Conservation (phyloP, 345 rosid genomes). For the Theobroma cacao region DNA sequence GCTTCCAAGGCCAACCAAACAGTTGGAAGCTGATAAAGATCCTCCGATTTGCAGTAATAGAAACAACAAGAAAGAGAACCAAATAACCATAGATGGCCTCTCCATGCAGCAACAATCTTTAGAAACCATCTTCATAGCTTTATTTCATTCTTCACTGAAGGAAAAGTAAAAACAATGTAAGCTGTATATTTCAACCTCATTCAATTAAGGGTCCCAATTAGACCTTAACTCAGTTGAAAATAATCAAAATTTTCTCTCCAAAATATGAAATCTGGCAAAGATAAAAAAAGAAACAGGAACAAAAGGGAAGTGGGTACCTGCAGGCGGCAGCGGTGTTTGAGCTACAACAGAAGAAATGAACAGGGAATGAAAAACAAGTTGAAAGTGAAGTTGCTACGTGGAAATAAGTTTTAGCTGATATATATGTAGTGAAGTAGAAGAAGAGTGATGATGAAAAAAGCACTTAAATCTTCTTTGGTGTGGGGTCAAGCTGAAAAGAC, state of each 20-base stretch:
- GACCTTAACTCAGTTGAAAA: neutral
- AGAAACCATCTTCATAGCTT: conserved; percentile 15
- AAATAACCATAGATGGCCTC: conserved; percentile 4
- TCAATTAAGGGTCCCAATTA: neutral
- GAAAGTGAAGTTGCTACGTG: neutral
- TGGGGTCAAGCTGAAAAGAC: neutral
- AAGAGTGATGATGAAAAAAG: neutral
- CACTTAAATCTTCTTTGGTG: neutral
- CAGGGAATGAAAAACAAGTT: neutral
- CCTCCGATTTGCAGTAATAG: conserved; percentile 21
- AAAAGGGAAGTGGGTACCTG: neutral
- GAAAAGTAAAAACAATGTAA: neutral
- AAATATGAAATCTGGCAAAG: neutral
- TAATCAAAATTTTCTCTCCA: neutral
- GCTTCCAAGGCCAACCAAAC: conserved; percentile 68
- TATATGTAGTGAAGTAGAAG: neutral
- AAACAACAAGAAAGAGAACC: conserved; percentile 20
- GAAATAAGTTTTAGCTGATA: neutral
- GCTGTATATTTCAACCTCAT: neutral
- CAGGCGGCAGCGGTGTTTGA: conserved; percentile 1
- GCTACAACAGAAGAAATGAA: neutral
- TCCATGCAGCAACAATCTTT: neutral
- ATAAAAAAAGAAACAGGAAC: neutral
- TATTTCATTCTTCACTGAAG: conserved; percentile 3
- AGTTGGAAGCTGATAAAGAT: conserved; percentile 35